Evolutionary conservation across 202 grass and related monocot genomes (phyloP).

Genomic region (Carex sylvatica): DNA sequence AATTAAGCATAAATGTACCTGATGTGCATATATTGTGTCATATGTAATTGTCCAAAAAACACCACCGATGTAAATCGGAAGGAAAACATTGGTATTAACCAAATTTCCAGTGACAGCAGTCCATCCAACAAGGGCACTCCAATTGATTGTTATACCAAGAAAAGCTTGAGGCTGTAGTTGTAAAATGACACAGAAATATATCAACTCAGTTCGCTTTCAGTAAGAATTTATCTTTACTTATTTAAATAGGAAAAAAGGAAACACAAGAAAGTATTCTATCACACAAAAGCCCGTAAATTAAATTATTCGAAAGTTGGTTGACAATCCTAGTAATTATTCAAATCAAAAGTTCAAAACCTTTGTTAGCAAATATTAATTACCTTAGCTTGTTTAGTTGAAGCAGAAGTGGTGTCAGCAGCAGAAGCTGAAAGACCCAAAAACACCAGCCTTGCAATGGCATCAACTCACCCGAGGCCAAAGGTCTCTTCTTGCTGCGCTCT

Average conservation of each 20-base stretch:
- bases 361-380: background rate
- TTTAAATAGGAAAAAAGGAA: background rate
- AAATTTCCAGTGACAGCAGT: slow-evolving; percentile 36
- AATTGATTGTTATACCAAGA: slow-evolving; percentile 43
- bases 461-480: slow-evolving; percentile 32
- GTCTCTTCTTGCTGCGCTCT: slow-evolving; percentile 30
- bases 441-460: slow-evolving; percentile 25
- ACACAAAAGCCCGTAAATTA: background rate
- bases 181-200: background rate
- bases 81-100: slow-evolving; percentile 27
- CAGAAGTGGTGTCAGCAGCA: background rate
- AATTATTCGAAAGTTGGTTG: background rate
- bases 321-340: background rate
- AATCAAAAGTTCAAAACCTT: background rate
- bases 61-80: slow-evolving; percentile 34
- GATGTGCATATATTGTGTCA: slow-evolving; percentile 51
- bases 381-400: background rate
- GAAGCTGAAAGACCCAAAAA: background rate
- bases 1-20: slow-evolving; percentile 15
- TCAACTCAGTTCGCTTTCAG: background rate
- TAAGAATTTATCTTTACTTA: background rate
- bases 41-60: slow-evolving; percentile 44
- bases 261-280: background rate
- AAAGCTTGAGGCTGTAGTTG: slow-evolving; percentile 38
- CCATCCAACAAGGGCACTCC: slow-evolving; percentile 39